A percentile compares a stretch with the other conserved stretches of the same genome.
These are phyloP conservation scores for Plasmodium vivax DNA, from an alignment of 169 alveolate genomes.

Conservation along the genomic window DNA sequence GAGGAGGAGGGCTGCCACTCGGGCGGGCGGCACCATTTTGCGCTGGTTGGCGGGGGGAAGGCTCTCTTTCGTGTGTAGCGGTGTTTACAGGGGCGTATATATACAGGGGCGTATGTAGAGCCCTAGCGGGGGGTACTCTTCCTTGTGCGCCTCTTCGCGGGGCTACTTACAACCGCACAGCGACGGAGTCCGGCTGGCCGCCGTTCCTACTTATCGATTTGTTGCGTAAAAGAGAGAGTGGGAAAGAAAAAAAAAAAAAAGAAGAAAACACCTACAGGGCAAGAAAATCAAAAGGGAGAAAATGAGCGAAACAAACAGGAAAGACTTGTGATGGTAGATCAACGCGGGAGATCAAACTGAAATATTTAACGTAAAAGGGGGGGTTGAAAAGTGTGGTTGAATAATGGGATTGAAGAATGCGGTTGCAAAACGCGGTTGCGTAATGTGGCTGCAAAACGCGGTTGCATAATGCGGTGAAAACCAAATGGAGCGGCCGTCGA, in stretches of 20 bases:
- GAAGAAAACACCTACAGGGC: not conserved
- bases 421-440: no score
- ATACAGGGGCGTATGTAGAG: not conserved
- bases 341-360: not conserved
- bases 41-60: not conserved
- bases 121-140: not conserved
- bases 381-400: no score
- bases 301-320: not conserved
- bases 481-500: not conserved
- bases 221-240: not conserved
- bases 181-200: not conserved
- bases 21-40: not conserved
- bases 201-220: not conserved
- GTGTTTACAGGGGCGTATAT: not conserved
- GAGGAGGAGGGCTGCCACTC: not conserved
- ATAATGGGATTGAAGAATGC: not conserved
- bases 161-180: not conserved
- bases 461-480: not conserved
- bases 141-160: not conserved
- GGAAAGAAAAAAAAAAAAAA: not conserved
- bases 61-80: not conserved
- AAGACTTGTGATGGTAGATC: not conserved
- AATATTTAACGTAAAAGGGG: not conserved
- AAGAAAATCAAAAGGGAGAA: not conserved
- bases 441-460: no score